Conservation (phyloP, 176 grass and related monocot species). For the Lolium rigidum region DNA sequence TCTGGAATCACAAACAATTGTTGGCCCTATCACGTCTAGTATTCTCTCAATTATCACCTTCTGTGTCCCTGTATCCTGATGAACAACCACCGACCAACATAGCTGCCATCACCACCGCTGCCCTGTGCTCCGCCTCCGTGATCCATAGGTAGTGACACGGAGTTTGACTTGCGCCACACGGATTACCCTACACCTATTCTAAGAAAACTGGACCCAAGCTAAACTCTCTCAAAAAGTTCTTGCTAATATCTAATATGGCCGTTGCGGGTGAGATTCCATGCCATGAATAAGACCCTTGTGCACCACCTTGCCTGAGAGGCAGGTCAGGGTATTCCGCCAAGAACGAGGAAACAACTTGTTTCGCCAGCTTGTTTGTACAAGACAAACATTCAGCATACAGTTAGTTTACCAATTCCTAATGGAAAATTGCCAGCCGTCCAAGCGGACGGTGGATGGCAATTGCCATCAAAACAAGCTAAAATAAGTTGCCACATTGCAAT, state of each 20-base stretch:
- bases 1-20: background rate
- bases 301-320: background rate
- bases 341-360: background rate
- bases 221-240: background rate
- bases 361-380: background rate
- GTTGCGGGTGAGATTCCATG: background rate
- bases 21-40: background rate
- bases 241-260: no score
- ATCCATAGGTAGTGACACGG: background rate
- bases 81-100: background rate
- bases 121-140: background rate
- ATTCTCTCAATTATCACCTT: background rate
- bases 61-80: background rate
- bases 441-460: no score
- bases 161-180: background rate
- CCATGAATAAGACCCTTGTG: background rate
- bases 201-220: background rate
- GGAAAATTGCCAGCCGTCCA: no score
- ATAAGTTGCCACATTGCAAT: no score
- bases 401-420: background rate
- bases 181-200: background rate
- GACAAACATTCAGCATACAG: conserved; percentile 10
- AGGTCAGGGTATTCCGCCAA: background rate
- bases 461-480: no score
- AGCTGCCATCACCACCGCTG: conserved; percentile 9